These are phyloP conservation scores for Nitzschia palea DNA, from an alignment of 108 stramenopile species.

Conservation along the genomic window DNA sequence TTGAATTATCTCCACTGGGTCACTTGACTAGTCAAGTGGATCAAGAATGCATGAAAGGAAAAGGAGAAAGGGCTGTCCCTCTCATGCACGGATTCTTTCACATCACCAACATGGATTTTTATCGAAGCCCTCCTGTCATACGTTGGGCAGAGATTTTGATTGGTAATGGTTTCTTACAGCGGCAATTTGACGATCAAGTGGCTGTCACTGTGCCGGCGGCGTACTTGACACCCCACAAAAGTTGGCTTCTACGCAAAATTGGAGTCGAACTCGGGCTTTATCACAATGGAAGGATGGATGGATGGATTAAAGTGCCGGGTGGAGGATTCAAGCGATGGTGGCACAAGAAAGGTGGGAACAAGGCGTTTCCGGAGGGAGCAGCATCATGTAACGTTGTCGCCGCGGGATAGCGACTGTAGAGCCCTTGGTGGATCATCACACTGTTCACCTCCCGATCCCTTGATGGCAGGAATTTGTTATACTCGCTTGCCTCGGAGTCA, in stretches of 20 bases:
- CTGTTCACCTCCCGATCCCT: too few relatives aligned
- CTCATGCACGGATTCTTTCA: conserved; percentile 52
- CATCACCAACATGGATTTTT: conserved; percentile 55
- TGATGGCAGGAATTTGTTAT: too few relatives aligned
- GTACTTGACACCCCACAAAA: conserved; percentile 33
- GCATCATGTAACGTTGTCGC: conserved; percentile 4
- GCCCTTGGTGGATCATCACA: too few relatives aligned
- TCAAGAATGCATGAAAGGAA: not conserved
- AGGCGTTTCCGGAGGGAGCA: conserved; percentile 24
- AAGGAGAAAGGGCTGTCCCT: not conserved
- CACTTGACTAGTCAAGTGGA: not conserved
- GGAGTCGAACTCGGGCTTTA: conserved; percentile 32
- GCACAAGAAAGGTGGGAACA: conserved; percentile 15
- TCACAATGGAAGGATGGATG: conserved; percentile 47
- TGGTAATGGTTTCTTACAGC: conserved; percentile 38
- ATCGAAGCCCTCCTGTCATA: conserved; percentile 14
- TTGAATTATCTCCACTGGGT: conserved; percentile 12
- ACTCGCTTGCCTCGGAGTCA: too few relatives aligned
- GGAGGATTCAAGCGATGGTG: conserved; percentile 27
- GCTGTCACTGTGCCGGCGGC: conserved; percentile 51
- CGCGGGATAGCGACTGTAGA: conserved; percentile 11
- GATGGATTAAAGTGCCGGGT: conserved; percentile 12
- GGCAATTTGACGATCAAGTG: conserved; percentile 49
- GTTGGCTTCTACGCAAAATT: conserved; percentile 26
- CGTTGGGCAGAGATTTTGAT: conserved; percentile 37